Conservation (phyloP, 2,329 filamentous ascomycete genomes). For the Cordyceps javanica region DNA sequence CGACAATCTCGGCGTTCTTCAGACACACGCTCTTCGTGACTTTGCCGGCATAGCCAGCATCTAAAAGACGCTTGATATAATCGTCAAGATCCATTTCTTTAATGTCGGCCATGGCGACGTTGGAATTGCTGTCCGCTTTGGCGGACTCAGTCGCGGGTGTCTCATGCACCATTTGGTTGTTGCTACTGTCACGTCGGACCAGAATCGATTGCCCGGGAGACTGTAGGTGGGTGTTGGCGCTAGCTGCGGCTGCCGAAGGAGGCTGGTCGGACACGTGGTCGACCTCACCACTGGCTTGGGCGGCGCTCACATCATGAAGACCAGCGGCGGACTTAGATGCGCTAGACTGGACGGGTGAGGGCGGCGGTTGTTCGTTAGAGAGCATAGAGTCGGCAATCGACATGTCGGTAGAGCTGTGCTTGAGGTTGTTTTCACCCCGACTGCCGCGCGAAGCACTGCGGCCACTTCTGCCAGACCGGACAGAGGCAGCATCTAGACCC, state of each 20-base stretch:
- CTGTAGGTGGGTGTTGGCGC: constrained; percentile 52
- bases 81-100: constrained; percentile 94
- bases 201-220: constrained; percentile 85
- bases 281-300: constrained; percentile 82
- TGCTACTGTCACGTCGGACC: constrained; percentile 67
- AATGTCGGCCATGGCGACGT: constrained; percentile 80
- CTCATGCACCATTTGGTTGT: constrained; percentile 54
- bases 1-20: constrained; percentile 94
- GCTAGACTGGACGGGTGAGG: constrained; percentile 78
- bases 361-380: constrained; percentile 57
- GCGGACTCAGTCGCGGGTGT: constrained; percentile 36
- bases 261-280: constrained; percentile 91
- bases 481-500: constrained; percentile 62
- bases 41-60: constrained; percentile 93
- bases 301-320: constrained; percentile 71
- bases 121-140: constrained; percentile 38
- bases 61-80: constrained; percentile 89
- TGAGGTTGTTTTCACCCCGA: constrained; percentile 38
- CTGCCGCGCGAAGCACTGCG: constrained; percentile 40
- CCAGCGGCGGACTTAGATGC: constrained; percentile 57
- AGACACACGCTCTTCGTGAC: constrained; percentile 96
- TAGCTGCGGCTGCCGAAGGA: constrained; percentile 56
- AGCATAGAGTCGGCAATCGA: constrained; percentile 37
- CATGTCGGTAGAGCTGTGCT: constrained; percentile 36
- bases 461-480: constrained; percentile 62